Evolutionary conservation across 768 basidiomycete species (phyloP).

Genomic region (Lentinus tigrinus): DNA sequence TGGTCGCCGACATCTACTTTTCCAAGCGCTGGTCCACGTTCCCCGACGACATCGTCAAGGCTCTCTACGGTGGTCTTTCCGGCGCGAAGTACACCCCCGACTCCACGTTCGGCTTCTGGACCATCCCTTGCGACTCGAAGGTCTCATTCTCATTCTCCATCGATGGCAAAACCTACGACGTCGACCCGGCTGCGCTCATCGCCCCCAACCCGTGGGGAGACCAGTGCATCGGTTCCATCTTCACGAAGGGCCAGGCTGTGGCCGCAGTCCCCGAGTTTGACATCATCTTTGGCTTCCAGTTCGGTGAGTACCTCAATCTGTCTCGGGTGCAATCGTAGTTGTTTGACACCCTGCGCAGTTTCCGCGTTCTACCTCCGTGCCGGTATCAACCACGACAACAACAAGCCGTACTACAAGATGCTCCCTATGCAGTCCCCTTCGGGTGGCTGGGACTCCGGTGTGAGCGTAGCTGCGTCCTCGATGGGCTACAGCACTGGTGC

Average conservation of each 20-base stretch:
- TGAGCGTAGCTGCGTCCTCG: background rate
- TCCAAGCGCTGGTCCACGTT: conserved; percentile 4
- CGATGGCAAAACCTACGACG: conserved; percentile 7
- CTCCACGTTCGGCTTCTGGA: conserved; percentile 10
- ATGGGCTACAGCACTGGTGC: background rate
- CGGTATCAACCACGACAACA: conserved; percentile 7
- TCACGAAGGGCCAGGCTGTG: conserved; percentile 4
- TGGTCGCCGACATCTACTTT: conserved; percentile 3
- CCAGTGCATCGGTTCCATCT: conserved; percentile 15
- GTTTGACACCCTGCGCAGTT: background rate
- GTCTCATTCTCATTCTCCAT: conserved; percentile 10
- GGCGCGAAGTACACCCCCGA: conserved; percentile 5
- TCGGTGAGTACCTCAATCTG: conserved; percentile 3
- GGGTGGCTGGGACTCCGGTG: background rate
- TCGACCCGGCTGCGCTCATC: conserved; percentile 7
- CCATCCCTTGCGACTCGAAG: conserved; percentile 8
- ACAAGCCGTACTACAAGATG: conserved; percentile 15
- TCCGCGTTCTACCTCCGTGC: conserved; percentile 16
- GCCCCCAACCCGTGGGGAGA: conserved; percentile 15
- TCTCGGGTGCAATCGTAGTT: background rate
- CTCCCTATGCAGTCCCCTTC: background rate
- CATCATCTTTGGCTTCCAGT: conserved; percentile 12
- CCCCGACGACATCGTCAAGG: conserved; percentile 7
- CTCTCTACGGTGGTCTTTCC: conserved; percentile 5
- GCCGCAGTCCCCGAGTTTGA: conserved; percentile 3